These are phyloP conservation scores for Spatholobus suberectus DNA, from an alignment of 306 rosid species.

Conservation along the genomic window DNA sequence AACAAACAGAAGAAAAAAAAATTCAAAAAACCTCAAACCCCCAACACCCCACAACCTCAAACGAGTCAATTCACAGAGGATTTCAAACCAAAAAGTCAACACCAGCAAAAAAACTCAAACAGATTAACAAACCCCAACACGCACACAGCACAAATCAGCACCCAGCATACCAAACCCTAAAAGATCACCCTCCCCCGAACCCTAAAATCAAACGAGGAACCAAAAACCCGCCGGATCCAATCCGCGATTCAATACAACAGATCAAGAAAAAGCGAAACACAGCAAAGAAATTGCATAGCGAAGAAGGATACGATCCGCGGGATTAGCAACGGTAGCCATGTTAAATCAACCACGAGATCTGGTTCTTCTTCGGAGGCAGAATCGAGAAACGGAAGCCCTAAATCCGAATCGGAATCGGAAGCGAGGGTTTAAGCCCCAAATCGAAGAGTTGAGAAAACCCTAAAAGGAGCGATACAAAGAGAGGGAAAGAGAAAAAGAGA, in stretches of 20 bases:
- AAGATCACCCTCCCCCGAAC: neutral
- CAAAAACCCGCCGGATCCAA: constrained; percentile 39
- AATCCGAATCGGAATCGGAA: constrained; percentile 46
- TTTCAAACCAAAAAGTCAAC: constrained; percentile 3
- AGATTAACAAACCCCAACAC: neutral
- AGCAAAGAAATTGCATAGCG: neutral
- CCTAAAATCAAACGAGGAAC: neutral
- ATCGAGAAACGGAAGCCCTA: constrained; percentile 12
- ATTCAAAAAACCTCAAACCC: neutral
- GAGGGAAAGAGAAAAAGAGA: neutral
- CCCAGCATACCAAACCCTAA: neutral
- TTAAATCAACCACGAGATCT: constrained; percentile 56
- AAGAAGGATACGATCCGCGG: constrained; percentile 93
- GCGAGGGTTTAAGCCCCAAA: constrained; percentile 48
- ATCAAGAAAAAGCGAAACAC: constrained; percentile 26
- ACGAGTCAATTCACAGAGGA: neutral
- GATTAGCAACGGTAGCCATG: constrained; percentile 89
- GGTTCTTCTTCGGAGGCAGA: constrained; percentile 9
- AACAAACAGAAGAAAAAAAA: neutral
- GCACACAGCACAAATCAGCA: neutral
- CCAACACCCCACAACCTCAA: neutral
- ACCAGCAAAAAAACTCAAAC: constrained; percentile 1
- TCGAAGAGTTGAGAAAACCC: constrained; percentile 57
- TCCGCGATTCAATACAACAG: constrained; percentile 6
- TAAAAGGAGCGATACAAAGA: constrained; percentile 24